Evolutionary conservation across 345 rosid species (phyloP), one percentile per base, ranked within the genome.

Genomic region (Microthlaspi erraticum): DNA sequence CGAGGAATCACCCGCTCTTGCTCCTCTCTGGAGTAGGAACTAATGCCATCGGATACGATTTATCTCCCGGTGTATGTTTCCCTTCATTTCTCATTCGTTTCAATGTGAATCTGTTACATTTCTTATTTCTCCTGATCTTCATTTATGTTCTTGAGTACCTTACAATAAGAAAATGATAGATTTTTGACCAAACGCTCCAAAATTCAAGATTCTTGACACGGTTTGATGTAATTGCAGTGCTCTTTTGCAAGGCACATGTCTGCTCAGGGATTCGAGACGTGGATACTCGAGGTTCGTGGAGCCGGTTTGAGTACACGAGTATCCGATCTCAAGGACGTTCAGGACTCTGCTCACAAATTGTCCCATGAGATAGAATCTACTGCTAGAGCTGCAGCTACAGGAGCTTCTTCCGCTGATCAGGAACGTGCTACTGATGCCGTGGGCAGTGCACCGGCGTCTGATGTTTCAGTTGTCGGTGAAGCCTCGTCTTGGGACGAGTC

Each of bases 271-370:
- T 94, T 88, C 81, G 99, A 94, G 77, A 94, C 98, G 1, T 94
- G 99, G 99, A 62, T 91, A 71, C 93, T 94, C 26, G 99, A 94
- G 78, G 87, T 94, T 64, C 87, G 96, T 76, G 98, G 99, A 49
- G 97, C 99, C 29, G 99, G 99, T 6, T 77, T 94, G 81, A 94
- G 98, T 59, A 74, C 85, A 42, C 79, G 71, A 68, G 88, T 74
- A 60, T 84, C 88, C 10, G 80, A 79, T 79, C 62, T 84, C 8
- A 68, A 89, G 84, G 92, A 83, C 42, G 74, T 72, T 60, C 70
- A 85, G 73, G 83, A 84, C 55, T 81, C 87, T 61, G 85, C 87
- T 13, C 65, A 73, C 44, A 76, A 67, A 62, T 67, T 72, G 43
- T 89, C 87, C 4, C 64, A 73, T 58, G 84, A 74, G 79, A 85